Evolutionary conservation across 2,329 filamentous ascomycete species (phyloP).

Genomic region (Metarhizium rileyi): DNA sequence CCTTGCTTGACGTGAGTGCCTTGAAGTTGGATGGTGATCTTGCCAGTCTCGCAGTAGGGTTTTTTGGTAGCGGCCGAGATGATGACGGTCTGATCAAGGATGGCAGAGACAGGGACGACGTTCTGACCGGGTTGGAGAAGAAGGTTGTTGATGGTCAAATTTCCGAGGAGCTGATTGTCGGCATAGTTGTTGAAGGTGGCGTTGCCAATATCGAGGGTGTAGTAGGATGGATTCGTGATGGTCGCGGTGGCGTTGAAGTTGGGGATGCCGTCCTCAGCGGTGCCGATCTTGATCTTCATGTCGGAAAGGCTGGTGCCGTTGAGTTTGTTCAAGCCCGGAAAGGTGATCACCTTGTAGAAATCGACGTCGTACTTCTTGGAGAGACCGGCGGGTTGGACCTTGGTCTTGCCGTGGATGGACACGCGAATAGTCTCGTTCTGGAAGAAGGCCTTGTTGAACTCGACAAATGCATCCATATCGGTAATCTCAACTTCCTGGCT

Average conservation of each 20-base stretch:
- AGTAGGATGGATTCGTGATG: conserved; percentile 55
- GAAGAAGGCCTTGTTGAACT: conserved; percentile 46
- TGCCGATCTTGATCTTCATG: conserved; percentile 8
- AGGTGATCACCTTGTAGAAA: conserved; percentile 45
- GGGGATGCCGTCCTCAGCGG: conserved; percentile 18
- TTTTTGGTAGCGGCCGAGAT: conserved; percentile 27
- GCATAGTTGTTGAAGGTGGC: conserved; percentile 51
- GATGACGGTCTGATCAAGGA: conserved; percentile 39
- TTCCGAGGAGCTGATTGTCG: conserved; percentile 41
- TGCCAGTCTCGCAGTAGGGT: conserved; percentile 43
- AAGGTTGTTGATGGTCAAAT: conserved; percentile 47
- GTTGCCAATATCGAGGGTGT: conserved; percentile 59
- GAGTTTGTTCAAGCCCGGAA: conserved; percentile 46
- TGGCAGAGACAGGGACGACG: conserved; percentile 42
- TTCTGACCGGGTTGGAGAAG: conserved; percentile 50
- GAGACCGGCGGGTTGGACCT: conserved; percentile 40
- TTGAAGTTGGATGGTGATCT: conserved; percentile 44
- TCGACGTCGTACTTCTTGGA: conserved; percentile 36
- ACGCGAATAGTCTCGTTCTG: conserved; percentile 40
- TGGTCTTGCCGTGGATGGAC: conserved; percentile 41
- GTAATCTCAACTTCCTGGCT: conserved; percentile 37
- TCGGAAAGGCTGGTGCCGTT: conserved; percentile 39
- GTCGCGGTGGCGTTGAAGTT: conserved; percentile 52
- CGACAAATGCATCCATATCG: conserved; percentile 38
- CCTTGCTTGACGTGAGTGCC: conserved; percentile 42